Evolutionary conservation across 768 basidiomycete genomes (phyloP).

Genomic region (Harrya chromipes): DNA sequence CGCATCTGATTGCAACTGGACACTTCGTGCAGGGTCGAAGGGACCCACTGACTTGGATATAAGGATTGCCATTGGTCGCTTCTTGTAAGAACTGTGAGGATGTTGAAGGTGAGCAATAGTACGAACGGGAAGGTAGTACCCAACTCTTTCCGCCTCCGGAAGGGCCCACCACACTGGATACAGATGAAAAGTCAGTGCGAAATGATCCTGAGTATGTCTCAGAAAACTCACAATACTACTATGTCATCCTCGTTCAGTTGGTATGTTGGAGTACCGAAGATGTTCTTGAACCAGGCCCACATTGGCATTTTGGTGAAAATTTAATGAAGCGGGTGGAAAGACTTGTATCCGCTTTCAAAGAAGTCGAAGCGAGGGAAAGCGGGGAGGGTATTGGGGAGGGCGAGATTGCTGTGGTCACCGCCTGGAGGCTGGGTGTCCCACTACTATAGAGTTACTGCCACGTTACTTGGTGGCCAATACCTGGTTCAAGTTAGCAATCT

Average conservation of each 20-base stretch:
- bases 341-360: too few species aligned
- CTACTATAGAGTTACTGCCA: too few species aligned
- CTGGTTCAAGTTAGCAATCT: too few species aligned
- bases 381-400: too few species aligned
- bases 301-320: too few species aligned
- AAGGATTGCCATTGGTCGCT: background rate
- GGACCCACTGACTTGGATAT: background rate
- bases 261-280: background rate
- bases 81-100: slow-evolving; percentile 7
- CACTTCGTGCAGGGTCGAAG: background rate
- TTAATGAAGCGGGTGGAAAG: too few species aligned
- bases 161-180: slow-evolving; percentile 16
- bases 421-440: too few species aligned
- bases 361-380: too few species aligned
- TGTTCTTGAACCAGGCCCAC: background rate
- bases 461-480: too few species aligned
- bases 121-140: slow-evolving; percentile 5
- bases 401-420: too few species aligned
- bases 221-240: slow-evolving; percentile 17
- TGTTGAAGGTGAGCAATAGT: background rate
- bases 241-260: slow-evolving; percentile 10
- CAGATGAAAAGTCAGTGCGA: background rate
- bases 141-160: slow-evolving; percentile 18
- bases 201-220: background rate
- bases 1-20: slow-evolving; percentile 13